These are phyloP conservation scores for Thraustochytrium striatum DNA, from an alignment of 352 stramenopile genomes.

Conservation along the genomic window DNA sequence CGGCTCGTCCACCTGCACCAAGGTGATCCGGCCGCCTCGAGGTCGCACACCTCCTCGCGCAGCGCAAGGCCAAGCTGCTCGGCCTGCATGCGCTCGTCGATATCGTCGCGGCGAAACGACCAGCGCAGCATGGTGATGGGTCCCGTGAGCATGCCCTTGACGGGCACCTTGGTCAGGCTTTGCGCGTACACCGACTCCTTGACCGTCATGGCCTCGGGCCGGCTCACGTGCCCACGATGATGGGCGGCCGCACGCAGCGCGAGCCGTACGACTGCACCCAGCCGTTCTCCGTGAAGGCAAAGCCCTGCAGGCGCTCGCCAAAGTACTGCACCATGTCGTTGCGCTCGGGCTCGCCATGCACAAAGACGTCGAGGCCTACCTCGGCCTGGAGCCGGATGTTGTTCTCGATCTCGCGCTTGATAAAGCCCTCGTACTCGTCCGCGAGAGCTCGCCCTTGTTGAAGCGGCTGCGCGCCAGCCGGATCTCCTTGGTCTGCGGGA, in stretches of 20 bases:
- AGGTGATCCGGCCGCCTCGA: conserved; percentile 73
- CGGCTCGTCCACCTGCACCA: conserved; percentile 72
- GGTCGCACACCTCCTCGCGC: conserved; percentile 80
- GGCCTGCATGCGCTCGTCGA: conserved; percentile 75
- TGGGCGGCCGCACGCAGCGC: conserved; percentile 80
- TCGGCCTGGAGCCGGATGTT: conserved; percentile 83
- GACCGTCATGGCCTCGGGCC: conserved; percentile 77
- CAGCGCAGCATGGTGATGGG: conserved; percentile 90
- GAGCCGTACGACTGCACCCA: conserved; percentile 89
- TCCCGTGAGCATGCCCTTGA: conserved; percentile 89
- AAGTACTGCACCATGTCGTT: conserved; percentile 94
- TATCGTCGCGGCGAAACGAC: conserved; percentile 85
- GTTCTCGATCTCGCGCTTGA: conserved; percentile 83
- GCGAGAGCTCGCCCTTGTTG: conserved; percentile 72
- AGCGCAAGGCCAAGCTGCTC: conserved; percentile 82
- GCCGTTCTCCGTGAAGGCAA: conserved; percentile 82
- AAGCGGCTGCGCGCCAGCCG: conserved; percentile 68
- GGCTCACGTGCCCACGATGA: conserved; percentile 80
- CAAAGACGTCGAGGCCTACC: conserved; percentile 82
- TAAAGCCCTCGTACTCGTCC: conserved; percentile 72
- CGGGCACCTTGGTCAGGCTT: conserved; percentile 72
- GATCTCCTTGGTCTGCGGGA: conserved; percentile 85
- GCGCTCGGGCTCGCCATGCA: conserved; percentile 84
- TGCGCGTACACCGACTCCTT: conserved; percentile 82
- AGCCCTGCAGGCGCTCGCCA: conserved; percentile 82